Evolutionary conservation across 495 filamentous ascomycete species (phyloP).

Genomic region (Annulohypoxylon maeteangense): DNA sequence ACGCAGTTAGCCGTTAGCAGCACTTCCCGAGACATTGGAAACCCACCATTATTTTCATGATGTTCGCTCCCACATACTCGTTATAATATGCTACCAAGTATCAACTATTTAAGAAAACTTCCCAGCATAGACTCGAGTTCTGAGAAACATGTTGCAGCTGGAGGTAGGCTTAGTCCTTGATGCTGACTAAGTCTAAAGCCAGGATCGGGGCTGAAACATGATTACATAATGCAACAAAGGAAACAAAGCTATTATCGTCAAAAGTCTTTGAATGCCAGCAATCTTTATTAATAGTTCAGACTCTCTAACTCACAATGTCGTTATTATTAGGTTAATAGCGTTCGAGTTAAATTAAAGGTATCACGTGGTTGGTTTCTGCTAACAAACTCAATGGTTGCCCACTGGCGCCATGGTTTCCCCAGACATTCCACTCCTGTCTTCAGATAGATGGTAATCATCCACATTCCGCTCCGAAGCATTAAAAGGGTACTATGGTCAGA

Average conservation of each 20-base stretch:
- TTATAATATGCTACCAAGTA: background rate
- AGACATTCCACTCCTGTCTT: background rate
- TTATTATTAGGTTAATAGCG: background rate
- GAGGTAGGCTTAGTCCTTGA: background rate
- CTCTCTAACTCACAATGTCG: background rate
- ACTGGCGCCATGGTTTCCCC: background rate
- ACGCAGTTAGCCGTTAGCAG: background rate
- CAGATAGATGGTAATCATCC: background rate
- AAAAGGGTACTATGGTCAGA: background rate
- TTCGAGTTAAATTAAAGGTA: constrained; percentile 1
- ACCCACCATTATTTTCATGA: background rate
- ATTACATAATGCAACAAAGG: background rate
- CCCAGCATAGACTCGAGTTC: background rate
- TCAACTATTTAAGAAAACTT: background rate
- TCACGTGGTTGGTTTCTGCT: background rate
- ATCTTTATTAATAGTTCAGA: background rate
- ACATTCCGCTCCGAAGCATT: background rate
- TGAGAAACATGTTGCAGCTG: background rate
- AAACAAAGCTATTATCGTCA: background rate
- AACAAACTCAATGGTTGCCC: background rate
- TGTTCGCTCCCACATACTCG: background rate
- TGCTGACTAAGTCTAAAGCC: background rate
- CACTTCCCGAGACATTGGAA: background rate
- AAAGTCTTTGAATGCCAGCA: background rate
- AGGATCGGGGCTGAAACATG: background rate